Conservation (phyloP, 495 filamentous ascomycete genomes). For the Lophiotrema nucula region DNA sequence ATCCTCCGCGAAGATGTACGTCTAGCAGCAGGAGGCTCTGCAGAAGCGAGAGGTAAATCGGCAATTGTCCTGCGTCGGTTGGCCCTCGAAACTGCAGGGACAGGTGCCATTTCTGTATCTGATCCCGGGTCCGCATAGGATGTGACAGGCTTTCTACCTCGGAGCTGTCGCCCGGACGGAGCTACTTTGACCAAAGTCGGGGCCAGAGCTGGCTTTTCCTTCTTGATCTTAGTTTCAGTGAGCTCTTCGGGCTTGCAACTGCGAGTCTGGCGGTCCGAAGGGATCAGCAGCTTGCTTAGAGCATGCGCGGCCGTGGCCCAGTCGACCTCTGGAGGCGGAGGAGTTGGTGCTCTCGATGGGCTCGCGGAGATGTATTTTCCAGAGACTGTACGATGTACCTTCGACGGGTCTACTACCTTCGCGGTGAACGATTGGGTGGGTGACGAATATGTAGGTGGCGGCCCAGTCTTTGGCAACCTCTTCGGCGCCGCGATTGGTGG, state of each 20-base stretch:
- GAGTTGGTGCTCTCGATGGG: slow-evolving; percentile 48
- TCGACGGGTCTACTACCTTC: slow-evolving; percentile 62
- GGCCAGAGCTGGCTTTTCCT: slow-evolving; percentile 59
- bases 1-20: slow-evolving; percentile 39
- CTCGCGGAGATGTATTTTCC: slow-evolving; percentile 36
- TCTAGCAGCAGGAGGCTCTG: slow-evolving; percentile 9
- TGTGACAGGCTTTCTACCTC: slow-evolving; percentile 62
- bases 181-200: slow-evolving; percentile 41
- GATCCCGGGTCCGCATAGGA: slow-evolving; percentile 50
- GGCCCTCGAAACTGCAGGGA: slow-evolving; percentile 44
- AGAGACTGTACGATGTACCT: slow-evolving; percentile 51
- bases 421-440: slow-evolving; percentile 77
- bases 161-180: slow-evolving; percentile 59
- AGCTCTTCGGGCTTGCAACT: slow-evolving; percentile 78
- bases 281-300: slow-evolving; percentile 78
- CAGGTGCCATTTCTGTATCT: slow-evolving; percentile 49
- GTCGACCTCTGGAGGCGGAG: slow-evolving; percentile 71
- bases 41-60: slow-evolving; percentile 38
- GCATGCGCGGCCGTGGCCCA: slow-evolving; percentile 83
- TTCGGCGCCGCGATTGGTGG: slow-evolving; percentile 48
- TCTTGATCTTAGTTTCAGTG: slow-evolving; percentile 52
- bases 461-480: slow-evolving; percentile 50
- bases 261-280: slow-evolving; percentile 63
- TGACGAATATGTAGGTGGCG: slow-evolving; percentile 65
- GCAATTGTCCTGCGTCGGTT: slow-evolving; percentile 68